These are phyloP conservation scores for Ilyonectria robusta DNA, from an alignment of 2,329 filamentous ascomycete species.

Conservation along the genomic window DNA sequence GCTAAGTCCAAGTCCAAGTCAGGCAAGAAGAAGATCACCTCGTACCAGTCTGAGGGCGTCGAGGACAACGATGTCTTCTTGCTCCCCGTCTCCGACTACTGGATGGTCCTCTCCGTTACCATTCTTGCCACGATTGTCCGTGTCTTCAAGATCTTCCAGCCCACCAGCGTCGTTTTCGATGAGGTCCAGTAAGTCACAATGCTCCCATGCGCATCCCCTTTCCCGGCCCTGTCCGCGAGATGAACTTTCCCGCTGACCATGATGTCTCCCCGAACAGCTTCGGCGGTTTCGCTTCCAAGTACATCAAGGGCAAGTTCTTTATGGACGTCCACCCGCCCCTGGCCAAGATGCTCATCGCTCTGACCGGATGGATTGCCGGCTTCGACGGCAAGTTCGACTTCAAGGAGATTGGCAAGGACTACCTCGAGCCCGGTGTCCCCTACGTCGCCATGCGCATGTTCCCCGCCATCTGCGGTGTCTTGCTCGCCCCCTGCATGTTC, in stretches of 20 bases:
- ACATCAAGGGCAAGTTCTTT: slow-evolving; percentile 99
- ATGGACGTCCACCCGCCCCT: slow-evolving; percentile 99
- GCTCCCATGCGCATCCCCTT: neutral
- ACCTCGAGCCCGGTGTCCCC: slow-evolving; percentile 92
- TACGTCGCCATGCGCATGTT: slow-evolving; percentile 98
- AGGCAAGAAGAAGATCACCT: slow-evolving; percentile 57
- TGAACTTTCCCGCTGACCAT: slow-evolving; percentile 32
- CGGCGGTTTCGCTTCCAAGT: slow-evolving; percentile 97
- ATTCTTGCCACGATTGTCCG: slow-evolving; percentile 84
- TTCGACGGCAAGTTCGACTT: slow-evolving; percentile 98
- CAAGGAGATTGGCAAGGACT: slow-evolving; percentile 99
- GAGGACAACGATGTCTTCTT: slow-evolving; percentile 93
- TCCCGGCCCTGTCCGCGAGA: neutral
- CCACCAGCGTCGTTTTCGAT: slow-evolving; percentile 96
- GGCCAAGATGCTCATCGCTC: slow-evolving; percentile 95
- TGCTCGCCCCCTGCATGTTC: slow-evolving; percentile 94
- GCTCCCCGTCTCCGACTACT: slow-evolving; percentile 87
- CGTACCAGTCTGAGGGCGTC: slow-evolving; percentile 85
- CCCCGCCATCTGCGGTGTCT: slow-evolving; percentile 88
- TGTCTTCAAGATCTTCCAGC: slow-evolving; percentile 96
- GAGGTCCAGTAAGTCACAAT: slow-evolving; percentile 90
- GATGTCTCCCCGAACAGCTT: slow-evolving; percentile 72
- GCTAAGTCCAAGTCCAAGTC: slow-evolving; percentile 25
- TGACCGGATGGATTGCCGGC: slow-evolving; percentile 94
- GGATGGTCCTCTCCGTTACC: slow-evolving; percentile 80